Conservation (phyloP, 306 rosid species). For the Cicer chorassanicum region DNA sequence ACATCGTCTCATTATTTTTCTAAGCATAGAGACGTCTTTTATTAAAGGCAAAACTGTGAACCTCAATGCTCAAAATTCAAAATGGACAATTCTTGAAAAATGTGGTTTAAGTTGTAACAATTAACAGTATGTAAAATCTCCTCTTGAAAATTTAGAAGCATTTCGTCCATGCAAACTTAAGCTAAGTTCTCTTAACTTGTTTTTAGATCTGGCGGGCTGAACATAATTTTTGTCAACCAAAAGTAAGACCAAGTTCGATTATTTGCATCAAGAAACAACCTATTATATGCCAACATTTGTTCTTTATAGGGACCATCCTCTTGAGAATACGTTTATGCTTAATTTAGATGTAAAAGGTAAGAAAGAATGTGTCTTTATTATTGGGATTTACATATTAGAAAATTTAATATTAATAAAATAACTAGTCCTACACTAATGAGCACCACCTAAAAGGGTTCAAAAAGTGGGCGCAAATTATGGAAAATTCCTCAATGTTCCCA, state of each 20-base stretch:
- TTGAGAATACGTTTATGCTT: slow-evolving; percentile 39
- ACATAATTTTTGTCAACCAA: slow-evolving; percentile 18
- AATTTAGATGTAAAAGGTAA: slow-evolving; percentile 22
- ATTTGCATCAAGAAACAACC: slow-evolving; percentile 32
- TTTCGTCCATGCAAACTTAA: not conserved
- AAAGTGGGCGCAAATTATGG: slow-evolving; percentile 74
- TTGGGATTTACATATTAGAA: slow-evolving; percentile 44
- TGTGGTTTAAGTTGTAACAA: not conserved
- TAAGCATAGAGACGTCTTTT: no score
- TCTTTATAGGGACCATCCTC: slow-evolving; percentile 41
- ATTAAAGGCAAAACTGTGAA: no score
- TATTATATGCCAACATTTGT: slow-evolving; percentile 43
- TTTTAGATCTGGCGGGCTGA: slow-evolving; percentile 23
- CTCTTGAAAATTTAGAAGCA: not conserved
- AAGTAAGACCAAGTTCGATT: slow-evolving; percentile 36
- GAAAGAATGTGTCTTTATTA: slow-evolving; percentile 48
- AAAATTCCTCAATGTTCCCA: slow-evolving; percentile 46
- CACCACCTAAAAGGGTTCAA: slow-evolving; percentile 49
- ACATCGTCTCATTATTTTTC: no score
- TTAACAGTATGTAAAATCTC: not conserved
- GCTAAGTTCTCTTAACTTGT: not conserved
- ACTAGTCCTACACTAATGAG: slow-evolving; percentile 50
- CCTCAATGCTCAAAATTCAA: no score
- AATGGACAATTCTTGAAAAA: no score
- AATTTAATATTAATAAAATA: slow-evolving; percentile 44